A percentile compares a stretch with the other conserved stretches of the same genome.
These are phyloP conservation scores for Lachancea meyersii DNA, from an alignment of 805 yeast genomes.

Conservation along the genomic window DNA sequence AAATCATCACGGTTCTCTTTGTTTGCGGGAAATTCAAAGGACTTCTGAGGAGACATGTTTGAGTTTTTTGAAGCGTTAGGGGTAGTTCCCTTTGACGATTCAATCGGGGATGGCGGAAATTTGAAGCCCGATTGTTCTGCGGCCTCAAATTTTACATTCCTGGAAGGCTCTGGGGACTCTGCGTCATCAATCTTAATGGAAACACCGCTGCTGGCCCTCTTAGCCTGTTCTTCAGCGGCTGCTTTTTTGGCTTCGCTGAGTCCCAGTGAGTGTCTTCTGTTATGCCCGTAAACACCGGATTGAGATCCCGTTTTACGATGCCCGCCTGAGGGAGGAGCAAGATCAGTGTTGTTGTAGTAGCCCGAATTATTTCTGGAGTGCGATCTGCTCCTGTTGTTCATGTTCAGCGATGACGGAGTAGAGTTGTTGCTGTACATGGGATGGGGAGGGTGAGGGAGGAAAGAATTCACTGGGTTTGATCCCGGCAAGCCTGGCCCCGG, in stretches of 20 bases:
- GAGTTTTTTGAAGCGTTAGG: slow-evolving; percentile 21
- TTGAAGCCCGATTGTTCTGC: slow-evolving; percentile 22
- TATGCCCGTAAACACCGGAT: slow-evolving; percentile 58
- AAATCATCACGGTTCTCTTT: slow-evolving; percentile 28
- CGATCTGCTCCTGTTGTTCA: slow-evolving; percentile 28
- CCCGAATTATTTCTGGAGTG: slow-evolving; percentile 35
- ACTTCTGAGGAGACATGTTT: slow-evolving; percentile 40
- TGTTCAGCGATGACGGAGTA: slow-evolving; percentile 4
- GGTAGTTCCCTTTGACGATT: slow-evolving; percentile 10
- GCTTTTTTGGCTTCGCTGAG: slow-evolving; percentile 90
- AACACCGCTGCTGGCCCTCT: slow-evolving; percentile 38
- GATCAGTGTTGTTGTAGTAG: slow-evolving; percentile 18
- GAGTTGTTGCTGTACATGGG: slow-evolving; percentile 22
- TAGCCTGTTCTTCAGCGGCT: slow-evolving; percentile 87
- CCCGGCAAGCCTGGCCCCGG: slow-evolving; percentile 27
- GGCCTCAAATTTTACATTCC: slow-evolving; percentile 8
- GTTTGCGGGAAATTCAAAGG: slow-evolving; percentile 55
- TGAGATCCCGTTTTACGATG: slow-evolving; percentile 48
- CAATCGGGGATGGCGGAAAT: slow-evolving; percentile 32
- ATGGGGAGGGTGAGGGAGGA: slow-evolving; percentile 27
- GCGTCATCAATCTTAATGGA: slow-evolving; percentile 21
- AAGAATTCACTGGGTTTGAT: slow-evolving; percentile 16
- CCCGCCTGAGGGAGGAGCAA: slow-evolving; percentile 18
- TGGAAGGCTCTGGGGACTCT: slow-evolving; percentile 1
- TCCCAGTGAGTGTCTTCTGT: slow-evolving; percentile 87